Conservation (phyloP, 2,329 filamentous ascomycete species). For the Colletotrichum cuscutae region DNA sequence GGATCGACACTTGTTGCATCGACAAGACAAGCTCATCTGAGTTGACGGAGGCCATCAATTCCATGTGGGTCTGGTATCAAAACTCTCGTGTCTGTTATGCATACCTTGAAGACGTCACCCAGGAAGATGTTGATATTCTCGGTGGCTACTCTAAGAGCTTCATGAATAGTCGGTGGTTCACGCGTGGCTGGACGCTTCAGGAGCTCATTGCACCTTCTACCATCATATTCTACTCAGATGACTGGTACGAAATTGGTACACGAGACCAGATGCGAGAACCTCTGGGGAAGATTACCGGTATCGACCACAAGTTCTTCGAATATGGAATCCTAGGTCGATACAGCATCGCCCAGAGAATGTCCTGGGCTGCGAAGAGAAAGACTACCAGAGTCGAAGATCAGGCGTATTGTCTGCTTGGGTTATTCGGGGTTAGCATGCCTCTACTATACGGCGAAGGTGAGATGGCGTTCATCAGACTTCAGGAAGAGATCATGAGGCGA, state of each 20-base stretch:
- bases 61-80: not conserved
- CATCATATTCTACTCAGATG: not conserved
- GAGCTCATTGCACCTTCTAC: not conserved
- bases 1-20: not conserved
- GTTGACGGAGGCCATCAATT: not conserved
- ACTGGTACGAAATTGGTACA: not conserved
- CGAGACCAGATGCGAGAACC: not conserved
- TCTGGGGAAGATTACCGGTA: not conserved
- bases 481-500: not conserved
- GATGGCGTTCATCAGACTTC: not conserved
- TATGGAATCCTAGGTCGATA: not conserved
- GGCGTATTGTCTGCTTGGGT: not conserved
- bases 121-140: not conserved
- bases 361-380: not conserved
- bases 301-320: not conserved
- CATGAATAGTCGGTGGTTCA: not conserved
- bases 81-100: not conserved
- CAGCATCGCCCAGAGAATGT: conserved; percentile 4
- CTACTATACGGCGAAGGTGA: not conserved
- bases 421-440: not conserved
- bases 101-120: not conserved
- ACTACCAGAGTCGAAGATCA: not conserved
- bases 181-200: not conserved
- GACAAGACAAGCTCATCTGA: not conserved
- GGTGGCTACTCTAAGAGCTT: not conserved